A percentile compares a stretch with the other conserved stretches of the same genome.
These are phyloP conservation scores for Chamaecrista fasciculata DNA, from an alignment of 306 rosid species.

Conservation along the genomic window DNA sequence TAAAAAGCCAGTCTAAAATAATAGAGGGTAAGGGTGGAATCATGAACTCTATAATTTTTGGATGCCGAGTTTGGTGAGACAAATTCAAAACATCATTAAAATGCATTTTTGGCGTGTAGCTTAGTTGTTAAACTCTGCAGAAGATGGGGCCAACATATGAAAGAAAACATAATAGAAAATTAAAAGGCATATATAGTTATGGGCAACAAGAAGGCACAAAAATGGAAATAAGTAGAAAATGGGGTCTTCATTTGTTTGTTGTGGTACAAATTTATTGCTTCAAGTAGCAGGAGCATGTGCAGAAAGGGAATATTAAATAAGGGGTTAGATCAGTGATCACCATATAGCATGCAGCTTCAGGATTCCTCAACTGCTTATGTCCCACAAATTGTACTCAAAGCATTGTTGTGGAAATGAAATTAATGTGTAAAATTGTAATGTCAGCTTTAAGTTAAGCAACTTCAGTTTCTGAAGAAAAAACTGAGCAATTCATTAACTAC, in stretches of 20 bases:
- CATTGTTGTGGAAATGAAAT: slow-evolving; percentile 7
- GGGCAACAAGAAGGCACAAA: background rate
- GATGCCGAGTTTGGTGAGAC: background rate
- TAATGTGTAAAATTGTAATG: background rate
- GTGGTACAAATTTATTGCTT: slow-evolving; percentile 9
- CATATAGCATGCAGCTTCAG: slow-evolving; percentile 8
- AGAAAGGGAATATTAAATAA: slow-evolving; percentile 29
- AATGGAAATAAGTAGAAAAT: slow-evolving; percentile 1
- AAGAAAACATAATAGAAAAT: background rate
- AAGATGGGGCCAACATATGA: background rate
- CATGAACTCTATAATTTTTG: too few relatives aligned
- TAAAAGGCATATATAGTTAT: background rate
- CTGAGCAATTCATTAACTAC: background rate
- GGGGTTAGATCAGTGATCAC: background rate
- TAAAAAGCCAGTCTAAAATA: background rate
- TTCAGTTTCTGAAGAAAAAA: slow-evolving; percentile 21
- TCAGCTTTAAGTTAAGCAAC: background rate
- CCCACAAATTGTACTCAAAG: slow-evolving; percentile 25
- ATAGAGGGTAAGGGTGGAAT: too few relatives aligned
- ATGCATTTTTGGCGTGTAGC: background rate
- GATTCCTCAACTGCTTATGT: slow-evolving; percentile 22
- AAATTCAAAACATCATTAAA: background rate
- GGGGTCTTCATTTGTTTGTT: slow-evolving; percentile 3
- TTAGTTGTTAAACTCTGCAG: too few relatives aligned
- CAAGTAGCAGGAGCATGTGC: background rate